Conservation (phyloP, 371 early-diverging fungal genomes). For the Mortierella sp. region DNA sequence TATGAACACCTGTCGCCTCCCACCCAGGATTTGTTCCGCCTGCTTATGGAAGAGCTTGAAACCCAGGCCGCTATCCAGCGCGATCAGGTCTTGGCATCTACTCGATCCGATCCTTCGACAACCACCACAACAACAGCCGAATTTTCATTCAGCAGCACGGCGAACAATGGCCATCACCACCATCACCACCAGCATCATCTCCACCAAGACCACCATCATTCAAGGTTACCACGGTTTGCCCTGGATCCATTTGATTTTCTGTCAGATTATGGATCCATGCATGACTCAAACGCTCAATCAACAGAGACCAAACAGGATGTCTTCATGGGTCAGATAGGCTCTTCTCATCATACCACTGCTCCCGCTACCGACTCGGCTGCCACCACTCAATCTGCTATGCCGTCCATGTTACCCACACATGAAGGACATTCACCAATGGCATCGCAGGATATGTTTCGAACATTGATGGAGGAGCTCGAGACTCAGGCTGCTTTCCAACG, state of each 20-base stretch:
- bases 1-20: slow-evolving; percentile 33
- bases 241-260: slow-evolving; percentile 39
- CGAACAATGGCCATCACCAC: not conserved
- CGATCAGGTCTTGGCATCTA: slow-evolving; percentile 26
- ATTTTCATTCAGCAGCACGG: slow-evolving; percentile 9
- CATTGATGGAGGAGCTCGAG: slow-evolving; percentile 43
- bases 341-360: not conserved
- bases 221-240: slow-evolving; percentile 26
- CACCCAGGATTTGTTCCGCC: slow-evolving; percentile 41
- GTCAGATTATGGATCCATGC: slow-evolving; percentile 19
- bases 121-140: not conserved
- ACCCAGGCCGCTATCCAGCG: slow-evolving; percentile 40
- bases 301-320: slow-evolving; percentile 7
- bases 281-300: slow-evolving; percentile 2
- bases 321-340: slow-evolving; percentile 5
- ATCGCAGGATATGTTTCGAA: slow-evolving; percentile 26
- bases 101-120: slow-evolving; percentile 4
- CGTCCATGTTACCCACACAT: not conserved
- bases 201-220: slow-evolving; percentile 5
- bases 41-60: slow-evolving; percentile 47
- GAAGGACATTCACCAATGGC: slow-evolving; percentile 19
- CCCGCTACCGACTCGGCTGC: not conserved
- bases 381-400: not conserved
- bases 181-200: not conserved
- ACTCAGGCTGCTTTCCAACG: slow-evolving; percentile 44